Conservation (phyloP, 192 early-diverging fungal genomes). For the Haplosporangium gracile region DNA sequence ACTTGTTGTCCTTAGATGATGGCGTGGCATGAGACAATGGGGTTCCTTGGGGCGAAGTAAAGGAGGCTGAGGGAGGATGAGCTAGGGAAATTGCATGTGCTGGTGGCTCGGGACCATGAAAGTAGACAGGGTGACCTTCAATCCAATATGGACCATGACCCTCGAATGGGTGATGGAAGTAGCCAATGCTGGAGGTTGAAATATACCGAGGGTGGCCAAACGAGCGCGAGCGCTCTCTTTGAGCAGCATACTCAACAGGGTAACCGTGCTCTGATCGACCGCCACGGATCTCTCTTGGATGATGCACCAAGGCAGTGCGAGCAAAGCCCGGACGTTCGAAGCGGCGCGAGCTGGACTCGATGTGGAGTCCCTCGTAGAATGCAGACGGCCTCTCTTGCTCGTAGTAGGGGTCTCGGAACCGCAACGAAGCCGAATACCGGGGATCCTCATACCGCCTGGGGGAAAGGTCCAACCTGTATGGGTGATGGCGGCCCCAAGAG, state of each 20-base stretch:
- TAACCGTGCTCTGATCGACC: slow-evolving; percentile 1
- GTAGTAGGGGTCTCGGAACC: neutral
- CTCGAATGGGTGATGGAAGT: neutral
- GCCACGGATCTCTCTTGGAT: slow-evolving; percentile 8
- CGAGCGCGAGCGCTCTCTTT: slow-evolving; percentile 19
- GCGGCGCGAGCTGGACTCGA: slow-evolving; percentile 12
- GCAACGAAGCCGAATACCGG: neutral
- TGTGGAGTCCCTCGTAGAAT: neutral
- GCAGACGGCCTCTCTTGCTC: neutral
- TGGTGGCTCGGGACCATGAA: neutral
- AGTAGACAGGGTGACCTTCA: neutral
- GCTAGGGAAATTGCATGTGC: neutral
- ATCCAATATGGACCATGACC: neutral
- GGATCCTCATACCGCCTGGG: slow-evolving; percentile 6
- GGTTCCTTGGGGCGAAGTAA: neutral
- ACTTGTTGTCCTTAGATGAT: neutral
- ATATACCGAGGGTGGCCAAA: slow-evolving; percentile 6
- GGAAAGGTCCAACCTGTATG: slow-evolving; percentile 2
- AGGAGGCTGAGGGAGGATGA: neutral
- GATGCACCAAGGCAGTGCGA: neutral
- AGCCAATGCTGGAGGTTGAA: neutral
- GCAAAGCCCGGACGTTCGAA: neutral
- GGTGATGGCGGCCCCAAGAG: slow-evolving; percentile 31
- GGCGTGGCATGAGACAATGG: neutral
- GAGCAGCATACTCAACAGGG: slow-evolving; percentile 9